These are phyloP conservation scores for Fusarium brachygibbosum DNA, from an alignment of 2,329 filamentous ascomycete genomes.

Conservation along the genomic window DNA sequence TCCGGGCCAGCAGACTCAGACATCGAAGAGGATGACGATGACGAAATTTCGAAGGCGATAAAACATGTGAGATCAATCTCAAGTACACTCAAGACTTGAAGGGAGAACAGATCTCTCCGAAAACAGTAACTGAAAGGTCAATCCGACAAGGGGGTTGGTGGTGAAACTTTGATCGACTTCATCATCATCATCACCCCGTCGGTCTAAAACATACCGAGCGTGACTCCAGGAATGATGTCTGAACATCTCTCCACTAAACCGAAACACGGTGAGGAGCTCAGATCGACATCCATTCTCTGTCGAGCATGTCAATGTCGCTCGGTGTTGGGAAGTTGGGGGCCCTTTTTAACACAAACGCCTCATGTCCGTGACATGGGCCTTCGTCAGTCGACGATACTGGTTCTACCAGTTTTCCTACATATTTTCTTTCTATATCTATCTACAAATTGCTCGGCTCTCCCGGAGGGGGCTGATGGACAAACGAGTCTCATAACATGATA, in stretches of 20 bases:
- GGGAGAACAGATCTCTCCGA: neutral
- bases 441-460: slow-evolving; percentile 16
- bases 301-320: neutral
- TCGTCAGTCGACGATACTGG: slow-evolving; percentile 40
- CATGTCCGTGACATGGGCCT: slow-evolving; percentile 38
- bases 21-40: slow-evolving; percentile 51
- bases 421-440: slow-evolving; percentile 4
- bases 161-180: slow-evolving; percentile 30
- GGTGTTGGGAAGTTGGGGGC: neutral
- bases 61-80: slow-evolving; percentile 53
- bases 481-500: slow-evolving; percentile 27
- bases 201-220: slow-evolving; percentile 12
- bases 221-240: neutral
- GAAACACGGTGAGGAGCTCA: slow-evolving; percentile 15
- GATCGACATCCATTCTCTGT: neutral
- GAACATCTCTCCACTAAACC: slow-evolving; percentile 9
- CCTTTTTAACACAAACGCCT: slow-evolving; percentile 18
- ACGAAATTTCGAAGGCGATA: slow-evolving; percentile 48
- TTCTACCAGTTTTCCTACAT: slow-evolving; percentile 20
- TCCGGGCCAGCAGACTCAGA: slow-evolving; percentile 38
- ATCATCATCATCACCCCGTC: slow-evolving; percentile 26
- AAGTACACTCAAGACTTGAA: slow-evolving; percentile 49
- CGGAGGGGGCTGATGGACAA: slow-evolving; percentile 25
- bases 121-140: slow-evolving; percentile 5
- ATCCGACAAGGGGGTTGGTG: slow-evolving; percentile 10